A percentile compares a stretch with the other conserved stretches of the same genome.
These are phyloP conservation scores for Erythrobasidium hasegawianum DNA, from an alignment of 1,284 basidiomycete species.

Conservation along the genomic window DNA sequence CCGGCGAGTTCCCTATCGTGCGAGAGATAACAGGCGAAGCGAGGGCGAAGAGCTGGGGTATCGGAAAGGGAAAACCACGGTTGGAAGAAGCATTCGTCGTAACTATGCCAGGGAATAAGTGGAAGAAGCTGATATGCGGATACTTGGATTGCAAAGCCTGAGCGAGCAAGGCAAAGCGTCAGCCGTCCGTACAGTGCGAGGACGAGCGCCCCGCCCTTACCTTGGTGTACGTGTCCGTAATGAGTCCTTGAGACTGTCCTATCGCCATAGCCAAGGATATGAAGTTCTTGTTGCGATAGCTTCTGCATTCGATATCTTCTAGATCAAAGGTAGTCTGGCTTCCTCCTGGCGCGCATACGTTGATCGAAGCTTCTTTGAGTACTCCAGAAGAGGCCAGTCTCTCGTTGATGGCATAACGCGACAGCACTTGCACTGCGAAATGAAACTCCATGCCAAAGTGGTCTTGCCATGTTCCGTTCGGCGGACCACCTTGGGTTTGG, in stretches of 20 bases:
- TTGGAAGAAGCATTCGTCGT: conserved; percentile 45
- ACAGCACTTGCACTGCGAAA: conserved; percentile 49
- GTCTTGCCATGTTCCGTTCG: conserved; percentile 36
- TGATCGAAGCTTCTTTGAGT: conserved; percentile 46
- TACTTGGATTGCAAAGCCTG: conserved; percentile 35
- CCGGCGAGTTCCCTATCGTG: conserved; percentile 43
- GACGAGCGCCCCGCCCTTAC: too few relatives aligned
- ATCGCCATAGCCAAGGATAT: conserved; percentile 18
- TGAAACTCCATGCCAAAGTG: conserved; percentile 45
- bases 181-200: too few relatives aligned
- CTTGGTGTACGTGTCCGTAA: conserved; percentile 42
- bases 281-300: conserved; percentile 14
- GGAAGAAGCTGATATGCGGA: conserved; percentile 42
- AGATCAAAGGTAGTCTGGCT: conserved; percentile 39
- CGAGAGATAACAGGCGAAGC: conserved; percentile 41
- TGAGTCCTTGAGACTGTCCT: conserved; percentile 30
- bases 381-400: conserved; percentile 45
- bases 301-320: conserved; percentile 43
- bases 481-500: conserved; percentile 47
- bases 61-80: conserved; percentile 44
- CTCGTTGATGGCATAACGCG: conserved; percentile 48
- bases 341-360: conserved; percentile 47
- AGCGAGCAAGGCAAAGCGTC: too few relatives aligned
- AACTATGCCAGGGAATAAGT: conserved; percentile 45
- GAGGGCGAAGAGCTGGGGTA: conserved; percentile 40